Conservation (phyloP, 2,329 filamentous ascomycete genomes). For the Chaetothyriales sp. region DNA sequence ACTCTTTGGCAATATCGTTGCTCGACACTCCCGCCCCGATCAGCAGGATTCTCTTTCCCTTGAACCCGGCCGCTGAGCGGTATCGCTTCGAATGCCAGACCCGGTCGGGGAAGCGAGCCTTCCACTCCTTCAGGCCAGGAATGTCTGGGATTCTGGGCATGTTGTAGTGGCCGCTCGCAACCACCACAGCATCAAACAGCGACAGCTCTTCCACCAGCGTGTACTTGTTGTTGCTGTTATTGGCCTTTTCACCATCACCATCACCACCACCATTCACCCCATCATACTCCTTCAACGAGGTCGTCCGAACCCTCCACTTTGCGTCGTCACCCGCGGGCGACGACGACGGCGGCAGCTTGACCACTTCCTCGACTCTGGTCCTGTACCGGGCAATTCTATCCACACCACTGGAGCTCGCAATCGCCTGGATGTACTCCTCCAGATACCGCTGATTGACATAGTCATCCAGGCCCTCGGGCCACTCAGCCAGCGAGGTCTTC, state of each 20-base stretch:
- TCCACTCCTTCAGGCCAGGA: conserved; percentile 33
- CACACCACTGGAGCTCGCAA: conserved; percentile 37
- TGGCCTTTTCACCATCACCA: conserved; percentile 1
- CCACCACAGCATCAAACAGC: conserved; percentile 36
- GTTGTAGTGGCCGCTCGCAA: conserved; percentile 43
- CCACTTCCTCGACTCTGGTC: conserved; percentile 41
- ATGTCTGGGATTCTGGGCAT: conserved; percentile 36
- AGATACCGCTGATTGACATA: conserved; percentile 43
- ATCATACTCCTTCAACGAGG: conserved; percentile 25
- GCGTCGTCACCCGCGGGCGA: conserved; percentile 14
- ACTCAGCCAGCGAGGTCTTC: conserved; percentile 35
- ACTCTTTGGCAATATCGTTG: conserved; percentile 38
- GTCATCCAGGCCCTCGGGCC: conserved; percentile 45
- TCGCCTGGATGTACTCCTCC: conserved; percentile 46
- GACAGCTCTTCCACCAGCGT: conserved; percentile 11
- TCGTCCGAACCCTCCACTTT: conserved; percentile 40
- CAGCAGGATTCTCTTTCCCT: conserved; percentile 42
- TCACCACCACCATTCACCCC: too few species aligned
- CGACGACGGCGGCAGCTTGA: conserved; percentile 36
- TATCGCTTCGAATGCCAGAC: conserved; percentile 40
- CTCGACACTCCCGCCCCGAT: conserved; percentile 43
- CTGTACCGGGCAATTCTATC: conserved; percentile 38
- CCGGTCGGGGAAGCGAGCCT: conserved; percentile 29
- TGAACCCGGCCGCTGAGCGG: conserved; percentile 31
- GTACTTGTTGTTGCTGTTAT: conserved; percentile 9